Evolutionary conservation across 805 yeast genomes (phyloP).

Genomic region (Cyberlindnera veronae): DNA sequence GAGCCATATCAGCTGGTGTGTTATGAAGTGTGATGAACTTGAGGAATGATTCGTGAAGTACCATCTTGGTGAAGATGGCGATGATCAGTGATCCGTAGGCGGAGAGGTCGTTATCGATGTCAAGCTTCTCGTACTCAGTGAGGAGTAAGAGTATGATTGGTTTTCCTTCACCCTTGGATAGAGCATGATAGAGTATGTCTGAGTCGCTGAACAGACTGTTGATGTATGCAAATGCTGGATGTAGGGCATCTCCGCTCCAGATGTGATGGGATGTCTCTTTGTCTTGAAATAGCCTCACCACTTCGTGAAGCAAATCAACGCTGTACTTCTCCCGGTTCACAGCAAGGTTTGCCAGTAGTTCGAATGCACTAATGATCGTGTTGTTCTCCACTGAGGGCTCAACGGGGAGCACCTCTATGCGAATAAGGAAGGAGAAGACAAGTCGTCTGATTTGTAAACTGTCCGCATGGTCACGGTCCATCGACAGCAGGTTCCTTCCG

Average conservation of each 20-base stretch:
- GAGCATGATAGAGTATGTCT: conserved; percentile 18
- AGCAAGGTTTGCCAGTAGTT: conserved; percentile 20
- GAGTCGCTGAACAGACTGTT: conserved; percentile 13
- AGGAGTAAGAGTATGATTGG: conserved; percentile 14
- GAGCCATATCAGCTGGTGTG: conserved; percentile 12
- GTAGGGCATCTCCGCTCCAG: conserved; percentile 7
- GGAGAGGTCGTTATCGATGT: conserved; percentile 14
- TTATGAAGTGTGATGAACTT: conserved; percentile 26
- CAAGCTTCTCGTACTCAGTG: conserved; percentile 18
- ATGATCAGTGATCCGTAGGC: conserved; percentile 23
- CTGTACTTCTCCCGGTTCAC: conserved; percentile 10
- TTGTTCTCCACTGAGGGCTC: conserved; percentile 3
- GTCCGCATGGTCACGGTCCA: conserved; percentile 30
- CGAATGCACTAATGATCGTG: conserved; percentile 8
- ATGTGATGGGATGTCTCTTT: not conserved
- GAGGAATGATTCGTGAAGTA: conserved; percentile 34
- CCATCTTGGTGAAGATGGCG: conserved; percentile 28
- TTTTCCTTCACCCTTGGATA: conserved; percentile 23
- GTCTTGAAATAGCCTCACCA: conserved; percentile 7
- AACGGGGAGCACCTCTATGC: not conserved
- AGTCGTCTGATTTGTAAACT: conserved; percentile 10
- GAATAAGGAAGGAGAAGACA: conserved; percentile 1
- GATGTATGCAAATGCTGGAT: conserved; percentile 15
- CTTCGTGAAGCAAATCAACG: conserved; percentile 7
- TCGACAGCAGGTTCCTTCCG: conserved; percentile 43